These are phyloP conservation scores for Spiromastix sp. DNA, from an alignment of 2,329 filamentous ascomycete species.

Conservation along the genomic window DNA sequence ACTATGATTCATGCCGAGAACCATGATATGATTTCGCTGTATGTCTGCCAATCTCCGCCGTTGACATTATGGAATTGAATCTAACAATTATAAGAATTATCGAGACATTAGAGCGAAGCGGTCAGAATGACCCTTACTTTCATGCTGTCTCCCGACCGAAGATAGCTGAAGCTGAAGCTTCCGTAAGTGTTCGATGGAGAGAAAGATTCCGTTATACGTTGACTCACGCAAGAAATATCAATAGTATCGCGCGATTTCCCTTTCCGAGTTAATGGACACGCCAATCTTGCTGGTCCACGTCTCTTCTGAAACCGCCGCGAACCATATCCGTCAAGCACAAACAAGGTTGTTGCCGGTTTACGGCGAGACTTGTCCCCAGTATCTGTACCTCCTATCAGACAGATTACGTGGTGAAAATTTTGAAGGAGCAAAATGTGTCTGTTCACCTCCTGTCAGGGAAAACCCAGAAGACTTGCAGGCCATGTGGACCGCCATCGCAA, in stretches of 20 bases:
- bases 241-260: constrained; percentile 21
- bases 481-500: background rate
- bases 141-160: constrained; percentile 38
- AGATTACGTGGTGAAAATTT: background rate
- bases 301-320: background rate
- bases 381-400: background rate
- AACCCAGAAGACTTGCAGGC: background rate
- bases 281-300: background rate
- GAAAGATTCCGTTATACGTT: too few relatives aligned
- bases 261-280: background rate
- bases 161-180: constrained; percentile 40
- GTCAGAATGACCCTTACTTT: constrained; percentile 33
- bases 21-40: constrained; percentile 39
- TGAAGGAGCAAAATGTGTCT: constrained; percentile 1
- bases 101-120: constrained; percentile 29
- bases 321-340: background rate
- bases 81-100: constrained; percentile 33
- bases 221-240: too few relatives aligned
- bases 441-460: background rate
- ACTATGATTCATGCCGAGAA: constrained; percentile 43
- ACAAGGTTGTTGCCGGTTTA: background rate
- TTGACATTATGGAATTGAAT: too few relatives aligned
- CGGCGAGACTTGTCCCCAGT: background rate
- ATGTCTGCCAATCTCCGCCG: too few relatives aligned
- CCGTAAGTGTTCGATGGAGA: too few relatives aligned